These are phyloP conservation scores for Leccinum imitatum DNA, from an alignment of 768 basidiomycete species.

Conservation along the genomic window DNA sequence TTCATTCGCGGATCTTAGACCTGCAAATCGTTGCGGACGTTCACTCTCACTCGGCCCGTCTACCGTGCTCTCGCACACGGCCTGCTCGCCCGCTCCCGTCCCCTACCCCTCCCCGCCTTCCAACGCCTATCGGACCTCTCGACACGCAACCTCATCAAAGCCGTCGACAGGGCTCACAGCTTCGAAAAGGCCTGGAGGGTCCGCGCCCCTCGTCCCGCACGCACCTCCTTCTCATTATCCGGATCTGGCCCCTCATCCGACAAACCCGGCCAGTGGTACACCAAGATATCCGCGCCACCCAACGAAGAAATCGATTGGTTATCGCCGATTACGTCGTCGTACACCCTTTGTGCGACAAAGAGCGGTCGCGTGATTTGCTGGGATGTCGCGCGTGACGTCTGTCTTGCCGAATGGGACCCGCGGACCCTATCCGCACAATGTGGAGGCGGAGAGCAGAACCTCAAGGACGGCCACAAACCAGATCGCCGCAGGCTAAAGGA, in stretches of 20 bases:
- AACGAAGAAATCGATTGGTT: conserved; percentile 75
- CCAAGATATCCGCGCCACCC: conserved; percentile 63
- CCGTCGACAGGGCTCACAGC: conserved; percentile 60
- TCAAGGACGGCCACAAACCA: conserved; percentile 9
- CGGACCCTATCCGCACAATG: conserved; percentile 19
- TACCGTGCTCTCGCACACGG: conserved; percentile 64
- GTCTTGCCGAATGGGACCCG: conserved; percentile 70
- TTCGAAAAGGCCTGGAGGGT: conserved; percentile 63
- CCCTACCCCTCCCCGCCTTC: conserved; percentile 68
- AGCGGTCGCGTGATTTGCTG: conserved; percentile 75
- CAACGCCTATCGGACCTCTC: conserved; percentile 65
- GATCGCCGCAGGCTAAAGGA: conserved; percentile 12
- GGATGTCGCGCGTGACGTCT: conserved; percentile 62
- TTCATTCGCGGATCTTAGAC: conserved; percentile 40
- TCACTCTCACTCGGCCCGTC: conserved; percentile 64
- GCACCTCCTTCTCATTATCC: conserved; percentile 28
- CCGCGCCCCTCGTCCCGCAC: conserved; percentile 54
- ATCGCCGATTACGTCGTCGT: conserved; percentile 72
- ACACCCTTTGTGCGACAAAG: conserved; percentile 76
- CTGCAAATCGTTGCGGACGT: conserved; percentile 58
- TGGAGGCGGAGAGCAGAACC: conserved; percentile 1
- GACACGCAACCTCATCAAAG: conserved; percentile 57
- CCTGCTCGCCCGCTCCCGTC: conserved; percentile 63
- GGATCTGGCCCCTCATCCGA: conserved; percentile 19
- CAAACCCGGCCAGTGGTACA: conserved; percentile 52